Percentiles rank a stretch among this genome's conserved stretches.
Evolutionary conservation across 768 basidiomycete species (phyloP).

Genomic region (Polyporus arcularius): DNA sequence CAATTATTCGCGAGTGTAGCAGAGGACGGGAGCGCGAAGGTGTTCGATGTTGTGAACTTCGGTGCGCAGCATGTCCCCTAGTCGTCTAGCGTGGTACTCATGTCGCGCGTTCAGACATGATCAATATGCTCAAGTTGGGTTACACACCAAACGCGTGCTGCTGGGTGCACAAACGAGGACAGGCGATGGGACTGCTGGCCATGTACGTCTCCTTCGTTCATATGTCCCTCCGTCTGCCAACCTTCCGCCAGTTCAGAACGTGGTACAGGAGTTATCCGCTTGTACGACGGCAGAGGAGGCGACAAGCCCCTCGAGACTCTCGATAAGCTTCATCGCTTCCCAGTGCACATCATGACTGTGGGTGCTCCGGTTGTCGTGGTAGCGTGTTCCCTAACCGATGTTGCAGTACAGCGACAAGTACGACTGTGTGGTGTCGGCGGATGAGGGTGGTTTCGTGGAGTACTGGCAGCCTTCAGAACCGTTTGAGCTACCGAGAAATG

Average conservation of each 20-base stretch:
- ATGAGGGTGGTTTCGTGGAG: constrained; percentile 93
- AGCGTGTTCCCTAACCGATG: not conserved
- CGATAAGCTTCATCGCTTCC: constrained; percentile 78
- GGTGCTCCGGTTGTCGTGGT: not conserved
- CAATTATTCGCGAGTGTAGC: constrained; percentile 89
- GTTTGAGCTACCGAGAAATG: constrained; percentile 78
- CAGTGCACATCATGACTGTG: constrained; percentile 88
- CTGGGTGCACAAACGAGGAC: constrained; percentile 91
- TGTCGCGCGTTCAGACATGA: constrained; percentile 78
- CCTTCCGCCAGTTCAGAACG: constrained; percentile 69
- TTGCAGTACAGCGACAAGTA: constrained; percentile 88
- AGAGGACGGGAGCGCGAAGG: constrained; percentile 89
- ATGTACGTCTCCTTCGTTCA: constrained; percentile 53
- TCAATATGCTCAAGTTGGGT: constrained; percentile 92
- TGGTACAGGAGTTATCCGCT: constrained; percentile 68
- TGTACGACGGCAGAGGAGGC: constrained; percentile 92
- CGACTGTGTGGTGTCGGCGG: constrained; percentile 91
- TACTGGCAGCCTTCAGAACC: constrained; percentile 94
- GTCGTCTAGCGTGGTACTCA: not conserved
- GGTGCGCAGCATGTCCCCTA: constrained; percentile 53
- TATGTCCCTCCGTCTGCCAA: constrained; percentile 8
- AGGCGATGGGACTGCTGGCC: constrained; percentile 86
- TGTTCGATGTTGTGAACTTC: constrained; percentile 98
- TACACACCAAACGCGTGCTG: constrained; percentile 88
- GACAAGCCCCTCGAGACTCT: constrained; percentile 76